Percentiles rank a stretch among this genome's conserved stretches.
Conservation (phyloP, 176 grass and related monocot species). For the Cenchrus americanus region DNA sequence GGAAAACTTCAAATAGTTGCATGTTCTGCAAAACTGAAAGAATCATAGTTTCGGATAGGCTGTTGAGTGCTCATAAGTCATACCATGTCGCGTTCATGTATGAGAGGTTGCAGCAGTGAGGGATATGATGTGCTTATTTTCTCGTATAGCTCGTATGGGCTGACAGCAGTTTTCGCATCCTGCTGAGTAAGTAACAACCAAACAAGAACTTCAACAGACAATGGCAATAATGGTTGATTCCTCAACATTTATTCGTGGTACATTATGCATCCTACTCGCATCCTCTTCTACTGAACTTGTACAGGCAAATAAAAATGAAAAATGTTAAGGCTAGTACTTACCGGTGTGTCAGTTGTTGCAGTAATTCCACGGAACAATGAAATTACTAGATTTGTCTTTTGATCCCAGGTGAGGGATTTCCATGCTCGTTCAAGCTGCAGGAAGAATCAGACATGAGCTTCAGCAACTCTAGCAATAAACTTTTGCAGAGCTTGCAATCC, state of each 20-base stretch:
- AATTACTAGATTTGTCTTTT: conserved; percentile 67
- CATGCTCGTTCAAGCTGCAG: conserved; percentile 91
- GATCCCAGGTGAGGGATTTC: conserved; percentile 78
- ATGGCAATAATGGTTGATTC: not conserved
- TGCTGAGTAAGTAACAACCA: conserved; percentile 31
- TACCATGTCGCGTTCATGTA: conserved; percentile 93
- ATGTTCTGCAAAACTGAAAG: not conserved
- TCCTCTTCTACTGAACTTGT: no score
- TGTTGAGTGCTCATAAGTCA: conserved; percentile 28
- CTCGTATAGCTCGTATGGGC: conserved; percentile 75
- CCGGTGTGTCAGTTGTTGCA: conserved; percentile 40
- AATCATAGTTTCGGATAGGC: not conserved
- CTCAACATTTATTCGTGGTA: not conserved
- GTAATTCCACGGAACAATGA: conserved; percentile 74
- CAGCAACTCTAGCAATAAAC: not conserved
- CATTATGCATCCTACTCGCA: not conserved
- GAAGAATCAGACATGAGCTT: conserved; percentile 17
- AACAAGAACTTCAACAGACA: not conserved
- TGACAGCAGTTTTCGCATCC: conserved; percentile 53
- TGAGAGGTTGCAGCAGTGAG: conserved; percentile 79
- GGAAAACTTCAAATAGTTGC: not conserved
- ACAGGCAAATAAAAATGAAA: not conserved
- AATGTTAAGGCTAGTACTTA: conserved; percentile 36
- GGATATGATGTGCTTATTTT: conserved; percentile 79
- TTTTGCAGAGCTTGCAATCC: not conserved